These are phyloP conservation scores for Isabelozyma rhagii DNA, from an alignment of 805 yeast genomes.

Conservation along the genomic window DNA sequence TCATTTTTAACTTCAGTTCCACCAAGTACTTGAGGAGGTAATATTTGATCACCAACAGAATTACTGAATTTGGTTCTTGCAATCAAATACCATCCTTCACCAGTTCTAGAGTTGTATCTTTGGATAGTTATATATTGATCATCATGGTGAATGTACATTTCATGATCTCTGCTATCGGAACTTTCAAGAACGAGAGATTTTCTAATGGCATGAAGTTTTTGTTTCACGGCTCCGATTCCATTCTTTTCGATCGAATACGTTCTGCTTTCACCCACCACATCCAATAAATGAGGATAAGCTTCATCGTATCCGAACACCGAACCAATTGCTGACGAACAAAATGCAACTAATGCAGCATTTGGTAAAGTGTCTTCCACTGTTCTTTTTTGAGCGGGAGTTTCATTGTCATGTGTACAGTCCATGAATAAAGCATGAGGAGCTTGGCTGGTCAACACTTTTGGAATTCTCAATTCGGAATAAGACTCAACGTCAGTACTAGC, in stretches of 20 bases:
- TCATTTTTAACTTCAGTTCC: slow-evolving; percentile 59
- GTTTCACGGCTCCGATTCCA: slow-evolving; percentile 80
- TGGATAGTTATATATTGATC: slow-evolving; percentile 91
- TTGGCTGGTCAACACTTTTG: slow-evolving; percentile 59
- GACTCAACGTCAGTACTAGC: slow-evolving; percentile 23
- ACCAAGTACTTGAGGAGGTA: slow-evolving; percentile 55
- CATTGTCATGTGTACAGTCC: slow-evolving; percentile 98
- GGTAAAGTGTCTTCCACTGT: slow-evolving; percentile 93
- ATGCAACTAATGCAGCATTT: slow-evolving; percentile 89
- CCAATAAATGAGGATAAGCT: slow-evolving; percentile 75
- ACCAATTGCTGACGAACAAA: slow-evolving; percentile 92
- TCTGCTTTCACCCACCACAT: slow-evolving; percentile 76
- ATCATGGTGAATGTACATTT: slow-evolving; percentile 92
- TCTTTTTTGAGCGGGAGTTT: slow-evolving; percentile 82
- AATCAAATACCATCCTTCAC: slow-evolving; percentile 83
- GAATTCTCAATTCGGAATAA: slow-evolving; percentile 65
- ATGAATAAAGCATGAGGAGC: slow-evolving; percentile 93
- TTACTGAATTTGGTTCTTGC: slow-evolving; percentile 76
- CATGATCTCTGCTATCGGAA: slow-evolving; percentile 60
- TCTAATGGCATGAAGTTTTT: slow-evolving; percentile 55
- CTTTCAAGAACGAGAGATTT: slow-evolving; percentile 52
- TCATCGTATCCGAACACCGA: slow-evolving; percentile 94
- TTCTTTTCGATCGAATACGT: slow-evolving; percentile 47
- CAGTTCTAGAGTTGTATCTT: slow-evolving; percentile 76
- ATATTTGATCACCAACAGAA: slow-evolving; percentile 44